Percentiles rank a stretch among this genome's conserved stretches.
Evolutionary conservation across 1,139 yeast genomes (phyloP).

Genomic region (Debaryomyces fabryi): DNA sequence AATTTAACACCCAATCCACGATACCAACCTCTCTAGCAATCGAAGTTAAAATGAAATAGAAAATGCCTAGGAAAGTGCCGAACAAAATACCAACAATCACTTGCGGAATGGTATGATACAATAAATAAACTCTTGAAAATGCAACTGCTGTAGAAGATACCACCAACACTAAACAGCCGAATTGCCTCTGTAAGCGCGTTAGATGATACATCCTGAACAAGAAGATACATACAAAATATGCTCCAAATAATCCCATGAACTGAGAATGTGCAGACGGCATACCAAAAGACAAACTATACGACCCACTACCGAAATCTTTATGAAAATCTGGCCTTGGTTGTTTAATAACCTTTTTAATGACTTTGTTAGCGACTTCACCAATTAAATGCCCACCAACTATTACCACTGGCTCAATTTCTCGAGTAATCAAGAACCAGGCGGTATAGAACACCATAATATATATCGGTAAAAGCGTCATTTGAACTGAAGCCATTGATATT

Average conservation of each 20-base stretch:
- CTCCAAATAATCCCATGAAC: conserved; percentile 84
- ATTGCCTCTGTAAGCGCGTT: conserved; percentile 22
- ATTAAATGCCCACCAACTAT: conserved; percentile 85
- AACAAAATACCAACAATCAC: conserved; percentile 70
- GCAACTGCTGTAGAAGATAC: conserved; percentile 55
- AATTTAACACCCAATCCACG: conserved; percentile 57
- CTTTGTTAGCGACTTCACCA: conserved; percentile 72
- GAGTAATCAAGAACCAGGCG: conserved; percentile 77
- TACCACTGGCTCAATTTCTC: conserved; percentile 85
- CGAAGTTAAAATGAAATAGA: conserved; percentile 57
- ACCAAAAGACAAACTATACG: conserved; percentile 69
- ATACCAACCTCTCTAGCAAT: conserved; percentile 61
- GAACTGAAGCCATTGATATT: conserved; percentile 64
- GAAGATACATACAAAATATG: conserved; percentile 56
- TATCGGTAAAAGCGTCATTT: conserved; percentile 82
- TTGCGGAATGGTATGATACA: conserved; percentile 75
- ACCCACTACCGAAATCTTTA: conserved; percentile 50
- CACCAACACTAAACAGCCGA: conserved; percentile 26
- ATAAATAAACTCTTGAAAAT: conserved; percentile 73
- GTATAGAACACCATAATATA: conserved; percentile 77
- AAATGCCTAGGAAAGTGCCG: conserved; percentile 62
- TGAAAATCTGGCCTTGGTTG: conserved; percentile 77
- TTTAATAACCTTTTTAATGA: conserved; percentile 62
- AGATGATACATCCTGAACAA: conserved; percentile 31
- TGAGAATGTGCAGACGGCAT: conserved; percentile 99